Base-by-base conservation (phyloP, 805 yeast genomes). In the Sugiyamaella chiloensis region DNA sequence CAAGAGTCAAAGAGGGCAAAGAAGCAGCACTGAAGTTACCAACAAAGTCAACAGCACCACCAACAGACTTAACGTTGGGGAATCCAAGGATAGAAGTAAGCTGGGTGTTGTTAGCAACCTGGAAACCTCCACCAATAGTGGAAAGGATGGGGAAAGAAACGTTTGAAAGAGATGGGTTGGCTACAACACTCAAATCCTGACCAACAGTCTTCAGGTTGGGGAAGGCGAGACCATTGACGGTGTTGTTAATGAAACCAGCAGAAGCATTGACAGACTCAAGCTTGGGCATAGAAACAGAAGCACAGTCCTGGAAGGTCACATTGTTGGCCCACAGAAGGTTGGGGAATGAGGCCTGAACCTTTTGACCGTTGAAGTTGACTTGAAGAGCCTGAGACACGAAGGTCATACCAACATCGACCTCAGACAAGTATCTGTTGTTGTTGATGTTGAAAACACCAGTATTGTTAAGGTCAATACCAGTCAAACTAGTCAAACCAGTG, bases 41-140 rank as follows among this genome's bases (percentile, higher is more conserved):
- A 57, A 69, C 70, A 56, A 91, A 70, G 66, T 75, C 75, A 57
- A 91, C 80, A 60, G 98, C 93, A 79, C 99, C 98, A 65, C 85
- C 87, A 61, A 91, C 80, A 52, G 85, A 69, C 67, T 75, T 70
- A 63, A 93, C 76, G 56, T 74, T 64, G 60, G 82, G 81, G 81
- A 93, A 87, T 65, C 88, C 91, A 50, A 75, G 74, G 64, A 91
- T 74, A 50, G 75, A 60, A 43, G 65, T 68, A 66, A 90, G 81
- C 47, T 76, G 69, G 57, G 87, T 72, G 85, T 93, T 91, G 81
- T 89, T 87, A 56, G 86, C 80, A 65, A 93, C 74, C 62, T 79
- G 83, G 70, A 93, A 85, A 71, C 96, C 99, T 79, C 99, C 98
- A 68, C 91, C 93, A 62, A 93, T 74, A 43, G 77, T 56, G 53